phyloP scores from a whole-genome alignment of 495 filamentous ascomycete genomes.

The Letharia lupina region DNA sequence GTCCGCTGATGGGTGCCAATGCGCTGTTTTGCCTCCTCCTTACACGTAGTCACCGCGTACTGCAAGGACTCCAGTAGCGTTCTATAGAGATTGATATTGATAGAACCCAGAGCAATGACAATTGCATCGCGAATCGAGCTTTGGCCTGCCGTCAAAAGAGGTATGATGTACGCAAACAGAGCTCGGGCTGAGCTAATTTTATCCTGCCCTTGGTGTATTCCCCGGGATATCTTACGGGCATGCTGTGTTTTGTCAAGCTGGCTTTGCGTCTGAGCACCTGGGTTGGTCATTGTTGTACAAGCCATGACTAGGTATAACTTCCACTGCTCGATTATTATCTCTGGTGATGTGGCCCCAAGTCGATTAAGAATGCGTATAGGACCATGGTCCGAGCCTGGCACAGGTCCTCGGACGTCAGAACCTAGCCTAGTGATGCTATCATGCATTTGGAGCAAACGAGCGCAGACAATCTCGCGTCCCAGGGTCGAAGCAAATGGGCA shows the following conservation, averaged over 20 bases:
- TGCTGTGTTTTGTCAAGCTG: constrained; percentile 62
- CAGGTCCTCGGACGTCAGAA: constrained; percentile 57
- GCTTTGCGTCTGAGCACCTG: constrained; percentile 57
- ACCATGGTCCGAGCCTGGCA: constrained; percentile 47
- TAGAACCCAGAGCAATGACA: constrained; percentile 85
- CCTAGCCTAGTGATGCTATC: constrained; percentile 69
- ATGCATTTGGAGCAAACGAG: constrained; percentile 85
- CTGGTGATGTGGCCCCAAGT: constrained; percentile 64
- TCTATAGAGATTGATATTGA: constrained; percentile 91
- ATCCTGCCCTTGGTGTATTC: constrained; percentile 56
- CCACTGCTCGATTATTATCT: constrained; percentile 93
- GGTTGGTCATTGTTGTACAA: constrained; percentile 86
- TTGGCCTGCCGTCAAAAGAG: constrained; percentile 68
- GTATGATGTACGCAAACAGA: constrained; percentile 84
- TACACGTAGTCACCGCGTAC: constrained; percentile 68
- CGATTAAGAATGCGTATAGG: constrained; percentile 39
- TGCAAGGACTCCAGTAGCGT: constrained; percentile 86
- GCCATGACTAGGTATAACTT: constrained; percentile 97
- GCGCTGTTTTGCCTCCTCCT: constrained; percentile 80
- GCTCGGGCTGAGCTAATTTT: constrained; percentile 76
- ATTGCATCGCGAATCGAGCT: constrained; percentile 77
- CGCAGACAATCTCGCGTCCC: constrained; percentile 84
- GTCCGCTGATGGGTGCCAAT: constrained; percentile 67
- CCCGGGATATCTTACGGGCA: constrained; percentile 68
- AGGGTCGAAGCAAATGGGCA: constrained; percentile 86